Evolutionary conservation across 108 stramenopile genomes (phyloP).

Genomic region (Chaetoceros tenuissimus): DNA sequence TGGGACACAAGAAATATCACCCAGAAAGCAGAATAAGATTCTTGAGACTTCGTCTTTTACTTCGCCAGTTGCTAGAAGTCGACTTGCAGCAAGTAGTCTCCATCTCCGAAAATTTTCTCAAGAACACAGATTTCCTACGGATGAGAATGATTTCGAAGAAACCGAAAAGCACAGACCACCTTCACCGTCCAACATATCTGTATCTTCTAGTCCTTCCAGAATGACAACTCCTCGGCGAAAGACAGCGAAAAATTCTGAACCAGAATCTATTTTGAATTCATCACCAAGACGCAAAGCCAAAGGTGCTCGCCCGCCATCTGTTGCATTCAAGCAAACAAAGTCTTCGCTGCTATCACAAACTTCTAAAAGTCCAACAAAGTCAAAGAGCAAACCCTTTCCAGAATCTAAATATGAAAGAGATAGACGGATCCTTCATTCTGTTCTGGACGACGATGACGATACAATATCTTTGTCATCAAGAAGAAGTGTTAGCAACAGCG

Average conservation of each 20-base stretch:
- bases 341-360: not conserved
- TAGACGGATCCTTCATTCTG: not conserved
- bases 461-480: not conserved
- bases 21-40: no score
- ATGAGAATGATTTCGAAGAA: not conserved
- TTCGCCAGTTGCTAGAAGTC: conserved; percentile 25
- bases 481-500: conserved; percentile 10
- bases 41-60: not conserved
- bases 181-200: no score
- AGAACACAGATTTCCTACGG: conserved; percentile 7
- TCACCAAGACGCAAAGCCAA: not conserved
- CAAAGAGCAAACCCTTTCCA: not conserved
- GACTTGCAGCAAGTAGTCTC: conserved; percentile 22
- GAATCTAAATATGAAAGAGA: not conserved
- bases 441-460: not conserved
- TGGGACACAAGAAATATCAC: no score
- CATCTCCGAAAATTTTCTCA: conserved; percentile 23
- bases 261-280: not conserved
- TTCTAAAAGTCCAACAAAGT: not conserved
- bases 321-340: not conserved
- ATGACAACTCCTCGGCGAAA: conserved; percentile 2
- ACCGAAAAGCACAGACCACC: not conserved
- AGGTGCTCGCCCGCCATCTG: conserved; percentile 1
- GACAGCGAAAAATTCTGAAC: not conserved
- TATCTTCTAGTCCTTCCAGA: no score